Percentiles rank a stretch among this genome's conserved stretches.
Conservation (phyloP, 225 moss, liverwort and hornwort species). For the Asterella californica region DNA sequence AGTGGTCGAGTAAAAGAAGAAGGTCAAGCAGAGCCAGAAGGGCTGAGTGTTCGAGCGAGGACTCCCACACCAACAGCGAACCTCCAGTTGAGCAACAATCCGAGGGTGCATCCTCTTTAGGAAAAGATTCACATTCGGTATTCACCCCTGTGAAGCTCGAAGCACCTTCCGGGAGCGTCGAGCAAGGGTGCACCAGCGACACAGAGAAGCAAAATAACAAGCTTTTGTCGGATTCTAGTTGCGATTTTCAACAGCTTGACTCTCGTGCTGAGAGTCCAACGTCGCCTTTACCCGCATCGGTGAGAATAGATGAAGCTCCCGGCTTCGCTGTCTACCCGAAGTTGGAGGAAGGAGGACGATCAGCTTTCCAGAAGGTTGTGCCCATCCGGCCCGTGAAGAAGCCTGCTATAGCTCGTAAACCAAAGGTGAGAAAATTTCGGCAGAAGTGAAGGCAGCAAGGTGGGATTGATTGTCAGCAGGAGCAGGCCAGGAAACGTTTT, state of each 20-base stretch:
- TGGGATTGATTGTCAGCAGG: neutral
- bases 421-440: slow-evolving; percentile 33
- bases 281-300: slow-evolving; percentile 28
- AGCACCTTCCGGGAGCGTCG: slow-evolving; percentile 19
- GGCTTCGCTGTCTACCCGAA: slow-evolving; percentile 20
- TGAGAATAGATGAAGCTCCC: slow-evolving; percentile 6
- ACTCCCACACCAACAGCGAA: slow-evolving; percentile 8
- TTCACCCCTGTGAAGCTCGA: slow-evolving; percentile 30
- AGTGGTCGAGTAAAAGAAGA: slow-evolving; percentile 36
- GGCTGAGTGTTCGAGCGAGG: slow-evolving; percentile 27
- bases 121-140: slow-evolving; percentile 33
- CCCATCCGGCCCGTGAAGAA: slow-evolving; percentile 53
- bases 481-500: neutral
- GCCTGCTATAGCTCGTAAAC: slow-evolving; percentile 20
- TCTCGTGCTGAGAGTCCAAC: slow-evolving; percentile 47
- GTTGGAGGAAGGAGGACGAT: slow-evolving; percentile 31
- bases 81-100: slow-evolving; percentile 24
- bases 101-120: slow-evolving; percentile 23
- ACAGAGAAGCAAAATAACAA: slow-evolving; percentile 27
- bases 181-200: slow-evolving; percentile 20
- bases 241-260: slow-evolving; percentile 34
- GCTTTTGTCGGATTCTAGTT: slow-evolving; percentile 40
- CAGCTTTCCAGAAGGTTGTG: slow-evolving; percentile 38
- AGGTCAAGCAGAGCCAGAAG: slow-evolving; percentile 33
- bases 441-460: neutral